These are phyloP conservation scores for Xylariaceae sp. DNA, from an alignment of 2,329 filamentous ascomycete species.

Conservation along the genomic window DNA sequence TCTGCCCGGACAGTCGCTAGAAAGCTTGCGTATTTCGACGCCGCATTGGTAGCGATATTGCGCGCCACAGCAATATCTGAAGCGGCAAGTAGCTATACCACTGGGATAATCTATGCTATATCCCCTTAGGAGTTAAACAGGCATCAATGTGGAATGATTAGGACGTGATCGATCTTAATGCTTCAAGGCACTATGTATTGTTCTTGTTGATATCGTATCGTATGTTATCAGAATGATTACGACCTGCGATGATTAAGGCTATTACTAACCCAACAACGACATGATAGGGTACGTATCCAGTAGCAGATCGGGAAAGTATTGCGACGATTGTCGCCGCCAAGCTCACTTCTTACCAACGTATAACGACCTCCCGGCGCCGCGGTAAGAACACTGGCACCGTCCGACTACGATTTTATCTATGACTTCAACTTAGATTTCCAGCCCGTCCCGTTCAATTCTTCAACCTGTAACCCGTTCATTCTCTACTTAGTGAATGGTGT, in stretches of 20 bases:
- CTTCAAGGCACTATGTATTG: not conserved
- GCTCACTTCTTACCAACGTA: not conserved
- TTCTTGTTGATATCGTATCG: not conserved
- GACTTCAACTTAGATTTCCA: not conserved
- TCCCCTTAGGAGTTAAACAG: not conserved
- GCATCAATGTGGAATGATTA: not conserved
- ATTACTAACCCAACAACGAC: not conserved
- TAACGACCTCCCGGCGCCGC: not conserved
- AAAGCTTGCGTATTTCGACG: not conserved
- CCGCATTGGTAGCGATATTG: not conserved
- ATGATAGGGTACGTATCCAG: not conserved
- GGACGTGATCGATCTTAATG: not conserved
- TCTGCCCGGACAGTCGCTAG: not conserved
- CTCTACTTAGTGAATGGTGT: not conserved
- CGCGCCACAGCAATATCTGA: not conserved
- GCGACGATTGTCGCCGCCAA: not conserved
- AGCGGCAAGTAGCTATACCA: not conserved
- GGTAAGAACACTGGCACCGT: not conserved
- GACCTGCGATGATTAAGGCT: not conserved
- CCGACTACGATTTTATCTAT: not conserved
- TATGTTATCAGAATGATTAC: no score
- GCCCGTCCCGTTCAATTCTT: not conserved
- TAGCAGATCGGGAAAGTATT: not conserved
- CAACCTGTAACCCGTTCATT: not conserved
- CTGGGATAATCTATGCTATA: not conserved